Evolutionary conservation across 345 rosid species (phyloP).

Genomic region (rapeseed (Brassica napus)): Da-Ae NC_063439.1:21355501-21356000

Average conservation of each 20-base stretch:
- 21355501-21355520: conserved; percentile 83
- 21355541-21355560: conserved; percentile 88
- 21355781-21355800: conserved; percentile 42
- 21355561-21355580: conserved; percentile 75
- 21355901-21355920: conserved; percentile 63
- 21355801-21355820: conserved; percentile 66
- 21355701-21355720: conserved; percentile 92
- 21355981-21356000: conserved; percentile 47
- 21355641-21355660: conserved; percentile 79
- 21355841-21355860: conserved; percentile 93
- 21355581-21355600: conserved; percentile 75
- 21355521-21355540: conserved; percentile 74
- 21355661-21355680: conserved; percentile 86
- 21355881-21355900: conserved; percentile 83
- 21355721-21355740: conserved; percentile 88
- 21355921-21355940: conserved; percentile 52
- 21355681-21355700: conserved; percentile 79
- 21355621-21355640: conserved; percentile 75
- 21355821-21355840: conserved; percentile 74
- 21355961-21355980: conserved; percentile 65
- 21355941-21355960: conserved; percentile 48
- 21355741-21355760: conserved; percentile 67
- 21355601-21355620: conserved; percentile 90
- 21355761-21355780: conserved; percentile 70
- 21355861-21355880: conserved; percentile 79